Evolutionary conservation across 2,329 filamentous ascomycete genomes (phyloP), one percentile per base, ranked within the genome.

Genomic region (Waltergamsia citrina): DNA sequence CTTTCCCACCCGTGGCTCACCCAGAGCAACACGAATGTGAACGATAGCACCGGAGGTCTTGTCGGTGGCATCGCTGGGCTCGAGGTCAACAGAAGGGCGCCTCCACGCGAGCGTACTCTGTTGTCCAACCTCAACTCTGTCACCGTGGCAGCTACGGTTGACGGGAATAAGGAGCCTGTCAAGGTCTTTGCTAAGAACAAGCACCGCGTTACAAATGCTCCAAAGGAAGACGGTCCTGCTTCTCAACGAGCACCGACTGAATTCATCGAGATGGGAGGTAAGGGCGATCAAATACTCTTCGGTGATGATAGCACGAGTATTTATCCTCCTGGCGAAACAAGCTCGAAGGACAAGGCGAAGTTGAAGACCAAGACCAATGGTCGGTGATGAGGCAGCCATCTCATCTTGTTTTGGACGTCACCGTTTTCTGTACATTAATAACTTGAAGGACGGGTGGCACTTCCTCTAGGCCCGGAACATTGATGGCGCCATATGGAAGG

Each of bases 1-100:
- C 70, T 98, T 8, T 67, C 82, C 43, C 92, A 98, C 51, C 87
- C 90, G 0, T 98, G 92, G 92, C 74, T 86, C 35, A 86, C 77
- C 1, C 70, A 76, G 41, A 71, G 61, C 26, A 42, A 54, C 11
- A 63, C 74, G 23, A 78, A 70, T 39, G 67, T 81, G 20, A 79
- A 78, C 40, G 90, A 95, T 60, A 94, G 87, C 59, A 95, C 88
- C 12, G 87, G 93, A 50, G 88, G 90, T 6, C 69, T 98, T 16
- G 88, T 92, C 0, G 85, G 85, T n/a, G 87, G 84, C 21, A 74
- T 98, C 45, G 78, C 77, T 17, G 73, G 75, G 9, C 71, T 98
- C 8, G 86, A 92, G 45, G 88, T 98, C 52, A 78, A 81, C 18
- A 83, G 81, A 46, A 78, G 90, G 43, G 92, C 88, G 42, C 62